Percentiles rank a stretch among this genome's conserved stretches.
Evolutionary conservation across 2,329 filamentous ascomycete species (phyloP).

Genomic region (Claviceps digitariae): DNA sequence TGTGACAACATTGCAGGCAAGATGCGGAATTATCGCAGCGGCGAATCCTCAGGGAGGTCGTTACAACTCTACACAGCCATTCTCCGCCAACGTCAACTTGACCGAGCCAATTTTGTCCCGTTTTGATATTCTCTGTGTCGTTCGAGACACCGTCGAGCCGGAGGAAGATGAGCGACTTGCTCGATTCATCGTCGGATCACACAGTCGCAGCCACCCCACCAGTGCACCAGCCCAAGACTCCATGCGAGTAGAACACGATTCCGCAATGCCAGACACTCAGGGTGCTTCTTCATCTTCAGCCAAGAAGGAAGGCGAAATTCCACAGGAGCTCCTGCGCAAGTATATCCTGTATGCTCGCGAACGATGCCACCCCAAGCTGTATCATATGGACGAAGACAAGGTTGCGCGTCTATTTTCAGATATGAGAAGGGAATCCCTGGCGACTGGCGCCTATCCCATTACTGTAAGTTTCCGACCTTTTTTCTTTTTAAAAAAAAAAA

Average conservation of each 20-base stretch:
- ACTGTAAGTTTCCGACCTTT: constrained; percentile 51
- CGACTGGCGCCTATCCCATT: constrained; percentile 93
- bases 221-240: constrained; percentile 32
- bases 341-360: constrained; percentile 94
- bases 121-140: constrained; percentile 95
- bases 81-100: constrained; percentile 90
- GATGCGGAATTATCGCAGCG: constrained; percentile 90
- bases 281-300: constrained; percentile 4
- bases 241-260: constrained; percentile 51
- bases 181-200: constrained; percentile 87
- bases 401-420: constrained; percentile 87
- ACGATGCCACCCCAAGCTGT: constrained; percentile 79
- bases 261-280: constrained; percentile 28
- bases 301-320: constrained; percentile 55
- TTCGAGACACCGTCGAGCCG: constrained; percentile 89
- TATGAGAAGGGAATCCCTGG: constrained; percentile 84
- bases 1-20: constrained; percentile 89
- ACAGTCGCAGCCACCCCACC: constrained; percentile 74
- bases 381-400: constrained; percentile 97
- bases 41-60: constrained; percentile 93
- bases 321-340: constrained; percentile 82
- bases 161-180: constrained; percentile 85
- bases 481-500: no score
- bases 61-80: constrained; percentile 92
- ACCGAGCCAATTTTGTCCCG: constrained; percentile 95